Evolutionary conservation across 108 stramenopile genomes (phyloP).

Genomic region (Skeletonema tropicum): DNA sequence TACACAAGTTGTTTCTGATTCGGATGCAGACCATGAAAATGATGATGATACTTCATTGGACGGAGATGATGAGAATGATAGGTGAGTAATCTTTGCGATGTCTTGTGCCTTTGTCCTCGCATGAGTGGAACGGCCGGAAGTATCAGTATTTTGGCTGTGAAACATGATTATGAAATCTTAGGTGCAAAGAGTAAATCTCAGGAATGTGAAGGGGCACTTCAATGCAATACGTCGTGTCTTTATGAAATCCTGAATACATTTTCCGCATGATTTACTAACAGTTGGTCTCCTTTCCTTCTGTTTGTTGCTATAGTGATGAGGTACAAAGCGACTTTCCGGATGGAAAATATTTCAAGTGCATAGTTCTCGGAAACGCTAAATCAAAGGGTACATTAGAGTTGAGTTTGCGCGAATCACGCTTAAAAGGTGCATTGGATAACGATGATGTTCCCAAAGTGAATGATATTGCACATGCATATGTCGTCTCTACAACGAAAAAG

Average conservation of each 20-base stretch:
- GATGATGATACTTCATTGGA: conserved; percentile 20
- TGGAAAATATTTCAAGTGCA: conserved; percentile 70
- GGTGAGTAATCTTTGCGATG: conserved; percentile 5
- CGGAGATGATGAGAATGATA: conserved; percentile 1
- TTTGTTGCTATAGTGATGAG: conserved; percentile 18
- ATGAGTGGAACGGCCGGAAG: conserved; percentile 60
- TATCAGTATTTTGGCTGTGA: conserved; percentile 56
- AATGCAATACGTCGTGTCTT: conserved; percentile 54
- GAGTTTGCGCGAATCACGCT: conserved; percentile 68
- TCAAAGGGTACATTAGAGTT: conserved; percentile 64
- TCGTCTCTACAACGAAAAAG: conserved; percentile 83
- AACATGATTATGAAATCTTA: conserved; percentile 24
- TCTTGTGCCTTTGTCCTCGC: conserved; percentile 30
- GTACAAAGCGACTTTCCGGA: conserved; percentile 47
- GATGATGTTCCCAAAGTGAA: conserved; percentile 69
- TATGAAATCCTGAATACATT: conserved; percentile 87
- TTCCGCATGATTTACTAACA: conserved; percentile 17
- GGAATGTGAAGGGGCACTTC: conserved; percentile 85
- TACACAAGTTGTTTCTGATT: conserved; percentile 34
- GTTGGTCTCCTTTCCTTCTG: conserved; percentile 10
- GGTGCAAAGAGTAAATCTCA: conserved; percentile 58
- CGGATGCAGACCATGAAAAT: conserved; percentile 51
- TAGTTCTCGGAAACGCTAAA: conserved; percentile 58
- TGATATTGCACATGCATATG: conserved; percentile 85
- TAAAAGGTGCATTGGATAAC: conserved; percentile 78